Evolutionary conservation across 2,329 filamentous ascomycete species (phyloP), one percentile per base, ranked within the genome.

Genomic region (Paecilomyces sp.): DNA sequence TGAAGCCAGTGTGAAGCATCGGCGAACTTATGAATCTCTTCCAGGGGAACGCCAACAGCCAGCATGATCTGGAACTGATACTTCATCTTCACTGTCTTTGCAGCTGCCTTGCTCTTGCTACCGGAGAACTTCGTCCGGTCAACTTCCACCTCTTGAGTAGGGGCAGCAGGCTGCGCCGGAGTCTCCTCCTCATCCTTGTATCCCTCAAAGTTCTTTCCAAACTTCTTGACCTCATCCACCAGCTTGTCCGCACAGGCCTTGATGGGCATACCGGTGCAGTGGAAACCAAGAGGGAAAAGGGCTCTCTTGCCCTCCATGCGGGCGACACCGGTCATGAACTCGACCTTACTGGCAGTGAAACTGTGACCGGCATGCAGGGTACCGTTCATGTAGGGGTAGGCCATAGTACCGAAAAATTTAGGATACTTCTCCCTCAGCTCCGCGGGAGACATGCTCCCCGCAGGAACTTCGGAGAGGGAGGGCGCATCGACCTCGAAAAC

Each of bases 161-260:
- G 86, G 18, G 85, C 84, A 33, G 85, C 83, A 0, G 82, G 74
- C n/a, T 77, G 70, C 28, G 81, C 78, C 55, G 78, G 72, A 36
- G 78, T 77, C 54, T 82, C 82, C 31, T 80, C 76, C 11, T 89
- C 85, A 58, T 86, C 84, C 58, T 84, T 81, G 75, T 91, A 96
- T 54, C 83, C 81, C 70, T 92, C 88, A 64, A 97, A 97, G 70
- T 92, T 87, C 71, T 88, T 79, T 24, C 94, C 94, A 70, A 97
- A 99, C 78, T 89, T 81, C 76, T 90, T 86, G 59, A 97, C 88
- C 78, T 99, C 94, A 63, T 91, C 87, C 61, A 88, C 86, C 54
- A 99, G 85, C 81, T 97, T 97, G 81, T 99, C 93, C 58, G 94
- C 92, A 70, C 91, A 95, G 5, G 94, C 92, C 78, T 97, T 97